A percentile compares a stretch with the other conserved stretches of the same genome.
These are phyloP conservation scores for Pleurotus sapidus DNA, from an alignment of 768 basidiomycete genomes.

Conservation along the genomic window DNA sequence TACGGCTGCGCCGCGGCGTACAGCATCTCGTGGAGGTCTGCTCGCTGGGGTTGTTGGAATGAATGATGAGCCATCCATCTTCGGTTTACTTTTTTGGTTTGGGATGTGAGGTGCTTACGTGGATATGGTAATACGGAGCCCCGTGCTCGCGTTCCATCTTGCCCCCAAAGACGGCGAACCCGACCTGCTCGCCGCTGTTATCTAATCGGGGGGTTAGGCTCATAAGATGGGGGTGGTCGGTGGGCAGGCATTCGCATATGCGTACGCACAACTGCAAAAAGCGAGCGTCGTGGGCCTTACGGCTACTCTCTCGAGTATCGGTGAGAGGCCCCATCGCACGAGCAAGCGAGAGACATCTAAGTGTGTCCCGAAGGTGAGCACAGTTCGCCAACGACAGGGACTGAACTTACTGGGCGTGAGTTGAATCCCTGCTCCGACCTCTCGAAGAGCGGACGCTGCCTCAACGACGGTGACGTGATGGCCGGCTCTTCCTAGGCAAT, in stretches of 20 bases:
- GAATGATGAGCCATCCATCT: too few relatives aligned
- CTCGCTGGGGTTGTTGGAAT: constrained; percentile 33
- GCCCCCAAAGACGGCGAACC: constrained; percentile 19
- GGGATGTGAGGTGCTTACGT: constrained; percentile 20
- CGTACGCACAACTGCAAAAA: constrained; percentile 36
- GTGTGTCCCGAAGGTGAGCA: not conserved
- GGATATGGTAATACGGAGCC: constrained; percentile 28
- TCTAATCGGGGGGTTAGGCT: constrained; percentile 29
- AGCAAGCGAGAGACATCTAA: constrained; percentile 40
- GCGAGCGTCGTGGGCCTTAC: constrained; percentile 36
- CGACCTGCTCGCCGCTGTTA: constrained; percentile 55
- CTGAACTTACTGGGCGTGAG: constrained; percentile 22
- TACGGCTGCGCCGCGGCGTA: constrained; percentile 29
- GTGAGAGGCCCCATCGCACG: constrained; percentile 44
- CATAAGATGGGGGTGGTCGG: not conserved
- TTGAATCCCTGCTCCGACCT: constrained; percentile 52
- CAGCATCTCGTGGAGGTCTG: constrained; percentile 43
- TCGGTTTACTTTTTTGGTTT: constrained; percentile 11
- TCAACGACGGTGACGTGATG: constrained; percentile 48
- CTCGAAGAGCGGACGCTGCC: constrained; percentile 29
- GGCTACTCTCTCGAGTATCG: constrained; percentile 29
- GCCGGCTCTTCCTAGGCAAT: constrained; percentile 39
- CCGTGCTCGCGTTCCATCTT: constrained; percentile 22
- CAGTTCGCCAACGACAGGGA: not conserved
- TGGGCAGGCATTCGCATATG: not conserved